Evolutionary conservation across 495 filamentous ascomycete genomes (phyloP).

Genomic region (Pseudomonodictys pantanalensis): DNA sequence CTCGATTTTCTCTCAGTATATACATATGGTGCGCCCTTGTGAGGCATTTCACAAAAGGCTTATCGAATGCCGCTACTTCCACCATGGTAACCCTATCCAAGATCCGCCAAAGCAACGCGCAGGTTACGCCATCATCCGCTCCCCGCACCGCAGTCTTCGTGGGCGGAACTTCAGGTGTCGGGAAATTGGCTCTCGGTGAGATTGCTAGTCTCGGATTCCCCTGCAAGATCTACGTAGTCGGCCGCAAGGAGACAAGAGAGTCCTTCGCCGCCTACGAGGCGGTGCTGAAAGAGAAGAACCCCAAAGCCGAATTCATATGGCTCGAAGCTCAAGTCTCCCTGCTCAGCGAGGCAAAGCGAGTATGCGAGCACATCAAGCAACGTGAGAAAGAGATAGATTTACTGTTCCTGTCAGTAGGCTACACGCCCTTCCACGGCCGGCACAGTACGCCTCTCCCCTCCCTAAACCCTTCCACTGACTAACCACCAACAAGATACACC

Average conservation of each 20-base stretch:
- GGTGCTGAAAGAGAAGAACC: conserved; percentile 38
- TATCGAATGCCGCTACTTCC: no score
- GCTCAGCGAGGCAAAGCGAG: conserved; percentile 37
- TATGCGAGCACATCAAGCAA: conserved; percentile 38
- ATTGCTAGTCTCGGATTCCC: conserved; percentile 33
- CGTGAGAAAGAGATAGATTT: conserved; percentile 39
- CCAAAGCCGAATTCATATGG: conserved; percentile 42
- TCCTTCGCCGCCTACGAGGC: conserved; percentile 33
- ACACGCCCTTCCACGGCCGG: conserved; percentile 39
- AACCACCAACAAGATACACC: no score
- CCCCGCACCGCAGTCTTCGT: conserved; percentile 43
- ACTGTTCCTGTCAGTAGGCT: conserved; percentile 44
- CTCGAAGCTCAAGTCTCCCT: conserved; percentile 42
- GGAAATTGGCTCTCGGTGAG: conserved; percentile 37
- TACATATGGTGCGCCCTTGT: no score
- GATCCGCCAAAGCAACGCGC: conserved; percentile 42
- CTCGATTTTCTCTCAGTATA: no score
- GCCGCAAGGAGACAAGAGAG: conserved; percentile 36
- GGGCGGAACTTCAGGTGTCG: conserved; percentile 45
- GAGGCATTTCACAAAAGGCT: no score
- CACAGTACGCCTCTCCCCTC: no score
- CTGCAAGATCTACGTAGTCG: conserved; percentile 40
- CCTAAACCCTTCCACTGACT: no score
- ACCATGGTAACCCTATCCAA: conserved; percentile 43
- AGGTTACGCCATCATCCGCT: conserved; percentile 39